Evolutionary conservation across 2,329 filamentous ascomycete species (phyloP), one percentile per base, ranked within the genome.

Genomic region (Gaeumannomyces sp.): DNA sequence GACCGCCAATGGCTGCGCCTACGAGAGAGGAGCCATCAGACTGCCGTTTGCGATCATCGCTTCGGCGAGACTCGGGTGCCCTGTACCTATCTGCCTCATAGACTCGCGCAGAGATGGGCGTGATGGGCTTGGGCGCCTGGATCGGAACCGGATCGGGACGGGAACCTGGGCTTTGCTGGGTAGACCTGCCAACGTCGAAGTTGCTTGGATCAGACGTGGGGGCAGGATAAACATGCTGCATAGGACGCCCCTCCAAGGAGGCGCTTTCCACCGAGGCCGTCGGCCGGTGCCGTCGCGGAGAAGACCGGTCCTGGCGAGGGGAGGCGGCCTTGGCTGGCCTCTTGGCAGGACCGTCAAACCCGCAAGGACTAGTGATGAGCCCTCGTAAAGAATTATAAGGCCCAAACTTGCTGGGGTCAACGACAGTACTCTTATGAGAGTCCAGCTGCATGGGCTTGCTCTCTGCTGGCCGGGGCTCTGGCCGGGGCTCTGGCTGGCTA

Each of bases 121-220:
- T 81, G 66, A 91, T 84, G 2, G 93, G 93, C 70, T 93, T 89
- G 2, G 93, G 93, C 70, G 96, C 92, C 73, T 95, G 90, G n/a
- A 97, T 81, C 14, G 88, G 87, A 38, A 92, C 83, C 0, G 85
- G 81, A 7, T 79, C 85, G 6, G 88, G 84, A 58, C 85, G 81
- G n/a, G 62, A 16, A 27, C n/a, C 66, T 57, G 25, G 57, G 25
- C 59, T 59, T 45, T 58, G 62, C 60, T 69, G 68, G 22, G 45
- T n/a, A 10, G 67, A 74, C 22, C 80, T 79, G 19, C 80, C 73
- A n/a, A 80, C 84, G 68, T 91, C 88, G 69, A 89, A 89, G 31
- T 77, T 80, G 27, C 77, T 80, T 8, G 87, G 85, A 68, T 93
- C 90, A 3, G 83, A 83, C 1, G 88, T 88, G 5, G 88, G 84